Percentiles rank a stretch among this genome's conserved stretches.
These are phyloP conservation scores for Sporobolomyces pararoseus DNA, from an alignment of 768 basidiomycete genomes.

Conservation along the genomic window DNA sequence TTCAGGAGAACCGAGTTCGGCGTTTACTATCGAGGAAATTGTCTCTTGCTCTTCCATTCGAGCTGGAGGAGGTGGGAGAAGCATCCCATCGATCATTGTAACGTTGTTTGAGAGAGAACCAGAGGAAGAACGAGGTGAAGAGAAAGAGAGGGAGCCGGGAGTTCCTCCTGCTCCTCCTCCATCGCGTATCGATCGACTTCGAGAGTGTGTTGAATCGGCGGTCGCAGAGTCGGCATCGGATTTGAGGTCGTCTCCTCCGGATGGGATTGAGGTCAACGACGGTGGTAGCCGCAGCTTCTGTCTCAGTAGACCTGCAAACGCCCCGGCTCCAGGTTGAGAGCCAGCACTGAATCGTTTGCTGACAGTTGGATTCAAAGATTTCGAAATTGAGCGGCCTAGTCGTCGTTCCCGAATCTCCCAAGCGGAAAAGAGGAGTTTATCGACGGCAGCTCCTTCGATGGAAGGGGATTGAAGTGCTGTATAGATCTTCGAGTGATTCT, in stretches of 20 bases:
- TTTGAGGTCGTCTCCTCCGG: background rate
- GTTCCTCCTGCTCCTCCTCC: slow-evolving; percentile 4
- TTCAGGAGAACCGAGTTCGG: slow-evolving; percentile 15
- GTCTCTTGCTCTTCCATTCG: slow-evolving; percentile 29
- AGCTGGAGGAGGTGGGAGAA: slow-evolving; percentile 34
- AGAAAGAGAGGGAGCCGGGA: slow-evolving; percentile 27
- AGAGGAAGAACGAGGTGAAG: slow-evolving; percentile 24
- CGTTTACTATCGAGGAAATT: slow-evolving; percentile 30
- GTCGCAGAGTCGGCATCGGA: slow-evolving; percentile 18
- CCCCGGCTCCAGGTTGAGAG: background rate
- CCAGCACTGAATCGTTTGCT: background rate
- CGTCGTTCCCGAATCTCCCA: slow-evolving; percentile 38
- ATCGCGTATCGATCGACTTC: background rate
- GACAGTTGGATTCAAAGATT: background rate
- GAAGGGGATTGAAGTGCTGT: slow-evolving; percentile 14
- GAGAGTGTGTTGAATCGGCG: background rate
- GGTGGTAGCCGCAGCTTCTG: slow-evolving; percentile 9
- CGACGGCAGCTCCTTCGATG: slow-evolving; percentile 28
- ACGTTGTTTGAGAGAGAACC: slow-evolving; percentile 15
- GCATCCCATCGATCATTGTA: slow-evolving; percentile 33
- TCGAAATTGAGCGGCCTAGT: slow-evolving; percentile 10
- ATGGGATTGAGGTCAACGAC: background rate
- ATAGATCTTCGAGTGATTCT: slow-evolving; percentile 27
- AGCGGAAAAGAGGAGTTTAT: slow-evolving; percentile 27
- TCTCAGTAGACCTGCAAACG: background rate